These are phyloP conservation scores for Pseudogymnoascus sp. DNA, from an alignment of 2,329 filamentous ascomycete genomes.

Conservation along the genomic window DNA sequence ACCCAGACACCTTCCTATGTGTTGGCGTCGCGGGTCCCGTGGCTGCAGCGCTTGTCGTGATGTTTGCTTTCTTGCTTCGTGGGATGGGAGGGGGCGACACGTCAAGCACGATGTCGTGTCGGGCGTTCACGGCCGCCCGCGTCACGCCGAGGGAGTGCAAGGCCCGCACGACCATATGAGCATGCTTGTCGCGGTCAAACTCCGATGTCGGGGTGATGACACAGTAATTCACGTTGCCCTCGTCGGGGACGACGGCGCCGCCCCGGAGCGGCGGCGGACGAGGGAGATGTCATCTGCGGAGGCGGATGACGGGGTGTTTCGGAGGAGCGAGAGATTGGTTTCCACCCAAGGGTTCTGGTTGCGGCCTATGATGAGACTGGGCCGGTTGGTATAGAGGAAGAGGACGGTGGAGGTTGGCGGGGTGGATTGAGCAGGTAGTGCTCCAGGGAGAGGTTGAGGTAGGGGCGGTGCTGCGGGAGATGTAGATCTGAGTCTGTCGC, in stretches of 20 bases:
- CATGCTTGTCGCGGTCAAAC: conserved; percentile 83
- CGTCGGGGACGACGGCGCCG: conserved; percentile 89
- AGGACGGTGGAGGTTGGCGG: conserved; percentile 68
- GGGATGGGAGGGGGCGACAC: conserved; percentile 26
- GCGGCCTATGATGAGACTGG: conserved; percentile 83
- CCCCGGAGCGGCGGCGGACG: conserved; percentile 84
- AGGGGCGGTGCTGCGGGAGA: conserved; percentile 63
- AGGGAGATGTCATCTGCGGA: conserved; percentile 42
- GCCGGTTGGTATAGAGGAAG: conserved; percentile 81
- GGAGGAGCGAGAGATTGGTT: conserved; percentile 63
- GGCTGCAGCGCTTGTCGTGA: not conserved
- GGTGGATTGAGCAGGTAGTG: conserved; percentile 77
- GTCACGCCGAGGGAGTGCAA: conserved; percentile 53
- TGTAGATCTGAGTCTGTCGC: conserved; percentile 59
- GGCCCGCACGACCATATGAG: conserved; percentile 87
- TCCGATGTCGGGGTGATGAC: conserved; percentile 72
- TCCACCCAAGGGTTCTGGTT: conserved; percentile 99
- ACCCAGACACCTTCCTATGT: conserved; percentile 80
- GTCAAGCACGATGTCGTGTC: conserved; percentile 87
- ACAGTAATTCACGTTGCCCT: conserved; percentile 89
- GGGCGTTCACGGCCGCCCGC: conserved; percentile 70
- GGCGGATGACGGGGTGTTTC: conserved; percentile 16
- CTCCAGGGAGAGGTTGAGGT: conserved; percentile 88
- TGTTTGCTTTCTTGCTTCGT: not conserved
- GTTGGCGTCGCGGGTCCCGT: conserved; percentile 9